phyloP scores from a whole-genome alignment of 2,329 filamentous ascomycete genomes.

The Immersiporthe knoxdaviesiana region DNA sequence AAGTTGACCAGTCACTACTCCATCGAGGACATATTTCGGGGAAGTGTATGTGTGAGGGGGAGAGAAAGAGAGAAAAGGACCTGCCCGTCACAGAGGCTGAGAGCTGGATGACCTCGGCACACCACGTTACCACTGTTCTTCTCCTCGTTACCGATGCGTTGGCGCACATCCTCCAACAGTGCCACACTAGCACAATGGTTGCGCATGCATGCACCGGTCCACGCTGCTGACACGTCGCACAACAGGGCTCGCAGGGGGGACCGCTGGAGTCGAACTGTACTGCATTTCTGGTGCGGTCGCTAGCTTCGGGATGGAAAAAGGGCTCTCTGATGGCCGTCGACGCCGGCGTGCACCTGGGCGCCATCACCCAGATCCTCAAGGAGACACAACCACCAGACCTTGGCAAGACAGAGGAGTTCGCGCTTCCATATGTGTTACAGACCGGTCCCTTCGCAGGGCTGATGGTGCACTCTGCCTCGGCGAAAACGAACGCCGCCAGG shows the following conservation, averaged over 20 bases:
- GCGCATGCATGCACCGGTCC: background rate
- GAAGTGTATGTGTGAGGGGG: too few species aligned
- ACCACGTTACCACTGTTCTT: background rate
- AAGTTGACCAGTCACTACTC: background rate
- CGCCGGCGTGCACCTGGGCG: constrained; percentile 84
- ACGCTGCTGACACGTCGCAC: constrained; percentile 38
- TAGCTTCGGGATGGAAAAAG: constrained; percentile 76
- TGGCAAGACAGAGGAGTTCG: constrained; percentile 36
- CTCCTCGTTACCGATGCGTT: background rate
- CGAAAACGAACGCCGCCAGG: constrained; percentile 78
- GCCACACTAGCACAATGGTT: constrained; percentile 11
- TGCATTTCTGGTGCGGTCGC: constrained; percentile 83
- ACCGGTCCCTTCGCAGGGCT: constrained; percentile 81
- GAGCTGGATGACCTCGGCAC: background rate
- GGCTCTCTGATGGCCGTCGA: constrained; percentile 91
- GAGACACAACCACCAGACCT: constrained; percentile 48
- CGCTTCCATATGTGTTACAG: constrained; percentile 59
- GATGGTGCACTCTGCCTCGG: constrained; percentile 65
- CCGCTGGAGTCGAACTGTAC: constrained; percentile 90
- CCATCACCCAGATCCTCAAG: constrained; percentile 80
- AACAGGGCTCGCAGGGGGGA: constrained; percentile 84
- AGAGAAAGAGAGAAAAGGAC: background rate
- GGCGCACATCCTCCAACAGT: background rate
- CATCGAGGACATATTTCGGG: background rate
- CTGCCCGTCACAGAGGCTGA: background rate